Evolutionary conservation across 2,329 filamentous ascomycete species (phyloP), one percentile per base, ranked within the genome.

Genomic region (Stachybotrys chartarum): DNA sequence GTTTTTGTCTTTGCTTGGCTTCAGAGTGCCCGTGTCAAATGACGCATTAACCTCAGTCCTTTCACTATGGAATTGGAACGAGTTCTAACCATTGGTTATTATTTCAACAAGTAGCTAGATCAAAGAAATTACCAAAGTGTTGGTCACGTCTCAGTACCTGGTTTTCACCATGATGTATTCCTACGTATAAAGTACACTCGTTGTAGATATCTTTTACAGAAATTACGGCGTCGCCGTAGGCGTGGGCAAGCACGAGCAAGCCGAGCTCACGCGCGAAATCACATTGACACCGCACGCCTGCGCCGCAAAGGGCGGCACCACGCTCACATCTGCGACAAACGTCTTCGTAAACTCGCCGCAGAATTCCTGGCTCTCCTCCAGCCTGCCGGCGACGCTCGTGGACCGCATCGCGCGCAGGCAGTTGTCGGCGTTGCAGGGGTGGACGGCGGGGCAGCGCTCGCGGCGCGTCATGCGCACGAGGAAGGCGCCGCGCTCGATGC

Each of bases 401-500:
- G 61, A 58, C 6, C 61, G 58, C 32, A 63, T 52, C 8, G 58
- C 55, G 11, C 60, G 60, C 32, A 63, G 57, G 54, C 61, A 63
- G 55, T 61, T 63, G 53, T 63, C 56, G 51, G 61, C 60, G 55
- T 58, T 59, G 54, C 61, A 63, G 3, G 50, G 51, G n/a, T 54
- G 55, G 5, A 55, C 45, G 52, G 53, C 53, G 3, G 46, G 53
- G 51, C 61, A 63, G 16, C 17, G 30, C 49, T 56, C 56, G 53
- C 56, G 59, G 56, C 54, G 56, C 12, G 61, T 63, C 57, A 60
- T 56, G 56, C 61, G 61, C 53, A 60, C 60, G 30, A 61, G 54
- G 32, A 58, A 62, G 3, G 58, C 60, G 14, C 60, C 60, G 39
- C 60, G 59, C 60, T 62, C 60, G 24, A 60, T 62, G 48, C 59